A percentile compares a stretch with the other conserved stretches of the same genome.
Evolutionary conservation across 106 monocot species (phyloP).

Genomic region (Acanthochlamys bracteata): DNA sequence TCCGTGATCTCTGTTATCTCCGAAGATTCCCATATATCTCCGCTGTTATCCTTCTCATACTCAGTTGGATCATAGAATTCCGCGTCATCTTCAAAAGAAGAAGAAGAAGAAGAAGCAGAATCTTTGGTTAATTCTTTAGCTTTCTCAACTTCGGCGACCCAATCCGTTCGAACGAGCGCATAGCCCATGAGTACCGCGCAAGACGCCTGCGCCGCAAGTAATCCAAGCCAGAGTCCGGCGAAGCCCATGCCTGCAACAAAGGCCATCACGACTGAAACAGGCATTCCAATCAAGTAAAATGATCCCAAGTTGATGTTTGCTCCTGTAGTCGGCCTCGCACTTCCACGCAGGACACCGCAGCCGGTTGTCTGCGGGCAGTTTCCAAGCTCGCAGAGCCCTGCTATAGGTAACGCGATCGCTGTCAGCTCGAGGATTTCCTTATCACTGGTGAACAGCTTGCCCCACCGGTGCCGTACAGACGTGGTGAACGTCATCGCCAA

Average conservation of each 20-base stretch:
- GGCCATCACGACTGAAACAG: slow-evolving; percentile 46
- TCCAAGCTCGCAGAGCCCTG: slow-evolving; percentile 89
- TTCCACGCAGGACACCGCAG: slow-evolving; percentile 81
- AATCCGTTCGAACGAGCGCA: slow-evolving; percentile 41
- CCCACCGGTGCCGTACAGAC: slow-evolving; percentile 56
- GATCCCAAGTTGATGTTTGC: slow-evolving; percentile 80
- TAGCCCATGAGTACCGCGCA: slow-evolving; percentile 56
- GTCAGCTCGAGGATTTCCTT: slow-evolving; percentile 65
- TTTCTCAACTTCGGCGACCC: slow-evolving; percentile 46
- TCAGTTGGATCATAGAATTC: background rate
- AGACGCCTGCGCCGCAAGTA: slow-evolving; percentile 65
- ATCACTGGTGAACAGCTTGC: slow-evolving; percentile 59
- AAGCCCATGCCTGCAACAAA: slow-evolving; percentile 64
- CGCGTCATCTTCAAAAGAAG: background rate
- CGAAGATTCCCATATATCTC: too few relatives aligned
- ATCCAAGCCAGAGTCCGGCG: slow-evolving; percentile 72
- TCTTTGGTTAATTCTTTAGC: slow-evolving; percentile 49
- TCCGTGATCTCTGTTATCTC: slow-evolving; percentile 6
- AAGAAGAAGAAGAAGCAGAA: slow-evolving; percentile 1
- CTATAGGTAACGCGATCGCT: slow-evolving; percentile 66
- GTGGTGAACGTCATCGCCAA: slow-evolving; percentile 56
- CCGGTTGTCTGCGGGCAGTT: slow-evolving; percentile 95
- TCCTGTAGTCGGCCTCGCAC: slow-evolving; percentile 59
- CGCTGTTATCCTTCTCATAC: background rate
- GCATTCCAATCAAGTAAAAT: slow-evolving; percentile 79